These are phyloP conservation scores for Tetrahymena elliotti DNA, from an alignment of 73 alveolate species.

Conservation along the genomic window DNA sequence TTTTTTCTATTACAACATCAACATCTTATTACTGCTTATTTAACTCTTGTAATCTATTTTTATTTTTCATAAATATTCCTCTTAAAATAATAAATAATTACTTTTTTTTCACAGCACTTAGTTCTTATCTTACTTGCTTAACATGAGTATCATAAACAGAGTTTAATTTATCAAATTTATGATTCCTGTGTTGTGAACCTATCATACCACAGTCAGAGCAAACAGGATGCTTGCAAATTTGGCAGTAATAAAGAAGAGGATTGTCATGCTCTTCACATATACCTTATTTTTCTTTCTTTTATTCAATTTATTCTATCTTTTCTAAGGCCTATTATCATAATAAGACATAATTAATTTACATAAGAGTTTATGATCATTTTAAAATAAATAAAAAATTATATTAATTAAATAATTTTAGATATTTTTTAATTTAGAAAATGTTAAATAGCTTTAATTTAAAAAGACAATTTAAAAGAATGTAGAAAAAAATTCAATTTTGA, in stretches of 20 bases:
- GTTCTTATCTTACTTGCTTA: neutral
- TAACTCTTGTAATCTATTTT: neutral
- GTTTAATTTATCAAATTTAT: neutral
- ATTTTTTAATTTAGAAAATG: no score
- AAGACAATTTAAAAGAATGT: no score
- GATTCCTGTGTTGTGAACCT: neutral
- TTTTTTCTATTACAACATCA: neutral
- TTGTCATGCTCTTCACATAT: neutral
- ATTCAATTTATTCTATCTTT: neutral
- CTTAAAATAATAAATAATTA: neutral
- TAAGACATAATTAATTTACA: neutral
- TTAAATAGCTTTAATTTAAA: no score
- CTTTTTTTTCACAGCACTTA: neutral
- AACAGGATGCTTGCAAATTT: neutral
- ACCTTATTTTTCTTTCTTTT: neutral
- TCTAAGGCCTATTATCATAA: neutral
- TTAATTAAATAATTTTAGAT: no score
- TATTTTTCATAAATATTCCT: no score
- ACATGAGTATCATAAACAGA: neutral
- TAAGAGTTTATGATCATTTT: no score
- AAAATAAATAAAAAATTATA: no score
- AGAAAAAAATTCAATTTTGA: no score
- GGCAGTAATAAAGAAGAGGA: neutral
- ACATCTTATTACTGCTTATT: neutral
- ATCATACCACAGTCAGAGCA: neutral